These are phyloP conservation scores for Panicum hallii DNA, from an alignment of 202 grass and related monocot species.

Conservation along the genomic window DNA sequence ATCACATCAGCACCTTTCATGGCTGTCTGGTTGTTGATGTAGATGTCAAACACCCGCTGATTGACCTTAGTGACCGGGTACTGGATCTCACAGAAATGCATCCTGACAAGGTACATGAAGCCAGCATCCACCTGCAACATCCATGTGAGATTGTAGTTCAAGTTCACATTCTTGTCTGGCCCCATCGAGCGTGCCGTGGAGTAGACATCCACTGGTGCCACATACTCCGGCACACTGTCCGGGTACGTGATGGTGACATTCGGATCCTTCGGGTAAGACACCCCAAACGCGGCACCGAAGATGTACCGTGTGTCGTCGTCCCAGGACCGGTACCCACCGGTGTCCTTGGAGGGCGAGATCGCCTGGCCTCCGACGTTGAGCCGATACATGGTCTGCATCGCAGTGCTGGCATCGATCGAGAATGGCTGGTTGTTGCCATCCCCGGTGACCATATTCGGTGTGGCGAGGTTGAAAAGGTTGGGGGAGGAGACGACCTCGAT, in stretches of 20 bases:
- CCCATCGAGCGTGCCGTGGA: constrained; percentile 84
- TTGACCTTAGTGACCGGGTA: constrained; percentile 54
- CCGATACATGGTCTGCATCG: constrained; percentile 80
- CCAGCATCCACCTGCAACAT: constrained; percentile 76
- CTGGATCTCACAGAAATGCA: constrained; percentile 97
- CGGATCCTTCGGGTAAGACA: constrained; percentile 55
- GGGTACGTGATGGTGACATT: constrained; percentile 71
- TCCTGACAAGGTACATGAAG: constrained; percentile 69
- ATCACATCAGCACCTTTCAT: constrained; percentile 65
- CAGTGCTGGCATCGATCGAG: constrained; percentile 28
- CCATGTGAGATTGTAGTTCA: constrained; percentile 74
- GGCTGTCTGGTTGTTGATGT: constrained; percentile 80
- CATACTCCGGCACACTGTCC: constrained; percentile 46
- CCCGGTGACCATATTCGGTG: constrained; percentile 27
- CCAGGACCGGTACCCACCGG: constrained; percentile 73
- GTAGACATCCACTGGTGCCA: constrained; percentile 73
- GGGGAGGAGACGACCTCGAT: constrained; percentile 83
- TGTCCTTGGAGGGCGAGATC: constrained; percentile 64
- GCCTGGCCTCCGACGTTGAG: constrained; percentile 80
- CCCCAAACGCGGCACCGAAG: constrained; percentile 55
- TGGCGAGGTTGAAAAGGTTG: constrained; percentile 51
- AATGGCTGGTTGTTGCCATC: constrained; percentile 47
- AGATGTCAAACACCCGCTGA: constrained; percentile 74
- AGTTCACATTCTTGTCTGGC: constrained; percentile 51
- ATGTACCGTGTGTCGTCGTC: constrained; percentile 69